Conservation (phyloP, 495 filamentous ascomycete species). For the Lepraria neglecta region DNA sequence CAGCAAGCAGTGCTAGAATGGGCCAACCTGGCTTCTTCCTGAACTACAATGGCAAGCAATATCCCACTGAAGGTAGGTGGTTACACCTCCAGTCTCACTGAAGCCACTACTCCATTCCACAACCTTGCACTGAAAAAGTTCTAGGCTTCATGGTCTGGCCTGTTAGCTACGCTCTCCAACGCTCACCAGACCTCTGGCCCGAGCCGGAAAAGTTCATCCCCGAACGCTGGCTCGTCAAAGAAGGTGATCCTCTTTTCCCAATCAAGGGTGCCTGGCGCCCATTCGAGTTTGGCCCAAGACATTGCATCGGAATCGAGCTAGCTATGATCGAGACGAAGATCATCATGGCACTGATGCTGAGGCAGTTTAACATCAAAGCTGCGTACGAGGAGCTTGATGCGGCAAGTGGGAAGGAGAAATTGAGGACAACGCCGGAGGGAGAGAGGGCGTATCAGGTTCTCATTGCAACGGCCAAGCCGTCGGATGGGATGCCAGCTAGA, state of each 20-base stretch:
- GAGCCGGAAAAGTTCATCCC: constrained; percentile 28
- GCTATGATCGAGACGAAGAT: constrained; percentile 35
- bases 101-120: neutral
- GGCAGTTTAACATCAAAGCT: constrained; percentile 42
- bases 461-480: constrained; percentile 6
- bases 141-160: constrained; percentile 16
- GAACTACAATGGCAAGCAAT: constrained; percentile 18
- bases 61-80: constrained; percentile 15
- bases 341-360: constrained; percentile 40
- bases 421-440: constrained; percentile 15
- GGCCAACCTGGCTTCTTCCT: constrained; percentile 19
- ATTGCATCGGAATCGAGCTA: constrained; percentile 50
- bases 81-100: neutral
- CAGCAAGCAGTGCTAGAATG: constrained; percentile 18
- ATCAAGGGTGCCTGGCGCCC: constrained; percentile 44
- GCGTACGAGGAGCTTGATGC: constrained; percentile 38
- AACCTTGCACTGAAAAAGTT: neutral
- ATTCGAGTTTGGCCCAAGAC: constrained; percentile 47
- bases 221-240: constrained; percentile 25
- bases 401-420: neutral
- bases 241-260: constrained; percentile 25
- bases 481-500: constrained; percentile 15
- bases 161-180: constrained; percentile 15
- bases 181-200: neutral
- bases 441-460: constrained; percentile 21